Evolutionary conservation across 2,329 filamentous ascomycete genomes (phyloP), one percentile per base, ranked within the genome.

Genomic region (Phyllosticta paracitricarpa): DNA sequence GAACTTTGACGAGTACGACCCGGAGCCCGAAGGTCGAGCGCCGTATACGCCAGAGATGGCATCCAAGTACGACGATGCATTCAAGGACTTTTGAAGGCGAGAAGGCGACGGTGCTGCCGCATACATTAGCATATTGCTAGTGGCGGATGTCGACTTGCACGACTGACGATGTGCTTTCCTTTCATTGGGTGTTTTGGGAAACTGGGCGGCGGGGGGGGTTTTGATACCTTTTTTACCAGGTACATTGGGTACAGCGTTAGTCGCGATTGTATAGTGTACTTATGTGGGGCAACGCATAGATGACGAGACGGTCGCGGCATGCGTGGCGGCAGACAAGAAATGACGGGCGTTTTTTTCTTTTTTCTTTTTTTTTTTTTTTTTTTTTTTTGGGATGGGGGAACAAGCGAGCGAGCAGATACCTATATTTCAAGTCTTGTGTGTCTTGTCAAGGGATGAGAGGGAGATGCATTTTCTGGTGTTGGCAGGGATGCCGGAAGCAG

Each of bases 1-100:
- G 69, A 93, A 90, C 71, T 94, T 93, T 69, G 89, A 93, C 68
- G 81, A 86, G 52, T 94, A 93, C 68, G 87, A 89, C n/a, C 87
- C 90, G 63, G 87, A 91, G 69, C 84, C 87, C 62, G 83, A 79
- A 59, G 80, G 81, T 56, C 78, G 82, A 61, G 85, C 88, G 51
- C 76, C 78, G 61, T 92, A 91, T 68, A 88, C 86, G 3, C 80
- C 84, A 52, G 87, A 90, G 54, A 79, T 91, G 80, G 79, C 79
- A 35, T 77, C 79, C 54, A 84, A 84, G 74, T 91, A 89, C 72
- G 89, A 92, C 61, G 76, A 80, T 58, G 84, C 80, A 68, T 93
- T 93, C 71, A 79, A 80, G 64, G 87, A 88, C 65, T 92, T 93
- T 73, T 91, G 68, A 63, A 40, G 12, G 30, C 14, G 14, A 51